A percentile compares a stretch with the other conserved stretches of the same genome.
Evolutionary conservation across 2,329 filamentous ascomycete species (phyloP).

Genomic region (Ciborinia camelliae): DNA sequence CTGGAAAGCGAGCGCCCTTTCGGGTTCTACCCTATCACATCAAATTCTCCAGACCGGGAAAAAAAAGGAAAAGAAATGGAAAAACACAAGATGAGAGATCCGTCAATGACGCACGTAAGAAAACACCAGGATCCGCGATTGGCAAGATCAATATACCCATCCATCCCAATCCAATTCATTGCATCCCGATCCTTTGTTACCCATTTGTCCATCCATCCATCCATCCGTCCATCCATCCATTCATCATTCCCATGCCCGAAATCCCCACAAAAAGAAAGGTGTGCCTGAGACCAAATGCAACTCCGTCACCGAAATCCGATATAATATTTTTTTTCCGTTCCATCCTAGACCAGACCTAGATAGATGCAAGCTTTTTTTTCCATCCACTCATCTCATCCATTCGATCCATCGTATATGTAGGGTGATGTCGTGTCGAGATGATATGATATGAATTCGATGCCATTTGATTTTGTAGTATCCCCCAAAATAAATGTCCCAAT

Average conservation of each 20-base stretch:
- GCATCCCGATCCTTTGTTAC: neutral
- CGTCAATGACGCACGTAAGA: slow-evolving; percentile 4
- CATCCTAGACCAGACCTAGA: slow-evolving; percentile 14
- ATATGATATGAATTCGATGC: neutral
- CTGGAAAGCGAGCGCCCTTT: too few species aligned
- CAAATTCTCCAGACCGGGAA: neutral
- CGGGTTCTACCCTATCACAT: neutral
- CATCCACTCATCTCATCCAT: slow-evolving; percentile 6
- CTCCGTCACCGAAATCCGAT: slow-evolving; percentile 8
- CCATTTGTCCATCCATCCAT: slow-evolving; percentile 8
- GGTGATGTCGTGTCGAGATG: neutral
- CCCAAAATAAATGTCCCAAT: slow-evolving; percentile 3
- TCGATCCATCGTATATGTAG: neutral
- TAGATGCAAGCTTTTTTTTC: slow-evolving; percentile 12
- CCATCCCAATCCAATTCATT: neutral
- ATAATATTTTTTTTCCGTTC: neutral
- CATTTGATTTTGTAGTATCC: slow-evolving; percentile 13
- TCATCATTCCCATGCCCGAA: slow-evolving; percentile 1
- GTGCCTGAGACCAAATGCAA: neutral
- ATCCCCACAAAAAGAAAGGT: neutral
- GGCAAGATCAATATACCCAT: slow-evolving; percentile 11
- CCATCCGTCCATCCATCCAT: neutral
- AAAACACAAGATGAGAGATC: neutral
- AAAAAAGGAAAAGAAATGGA: neutral
- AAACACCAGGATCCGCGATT: slow-evolving; percentile 15